Evolutionary conservation across 441 rosid species (phyloP).

Genomic region (Erodium texanum): DNA sequence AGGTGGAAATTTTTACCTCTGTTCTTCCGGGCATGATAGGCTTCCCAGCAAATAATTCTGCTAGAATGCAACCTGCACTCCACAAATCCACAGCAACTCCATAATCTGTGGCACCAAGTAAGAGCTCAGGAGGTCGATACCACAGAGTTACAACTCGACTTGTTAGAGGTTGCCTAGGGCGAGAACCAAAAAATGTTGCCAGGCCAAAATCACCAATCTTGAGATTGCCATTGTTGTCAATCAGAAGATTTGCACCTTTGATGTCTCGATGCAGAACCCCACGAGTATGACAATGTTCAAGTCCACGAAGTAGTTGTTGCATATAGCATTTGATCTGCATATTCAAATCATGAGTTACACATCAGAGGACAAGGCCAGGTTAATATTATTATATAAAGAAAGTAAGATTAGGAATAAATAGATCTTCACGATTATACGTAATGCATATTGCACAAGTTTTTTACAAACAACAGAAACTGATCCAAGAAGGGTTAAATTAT

Average conservation of each 20-base stretch:
- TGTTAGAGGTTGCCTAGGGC: slow-evolving; percentile 65
- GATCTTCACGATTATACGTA: background rate
- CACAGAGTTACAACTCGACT: slow-evolving; percentile 96
- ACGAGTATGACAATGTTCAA: slow-evolving; percentile 85
- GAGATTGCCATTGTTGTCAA: slow-evolving; percentile 76
- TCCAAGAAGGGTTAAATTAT: background rate
- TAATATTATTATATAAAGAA: background rate
- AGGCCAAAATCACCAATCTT: slow-evolving; percentile 96
- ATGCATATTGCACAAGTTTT: background rate
- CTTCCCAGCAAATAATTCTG: slow-evolving; percentile 91
- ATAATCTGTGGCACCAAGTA: slow-evolving; percentile 72
- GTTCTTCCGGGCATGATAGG: slow-evolving; percentile 99
- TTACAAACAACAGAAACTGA: background rate
- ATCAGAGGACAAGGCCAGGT: background rate
- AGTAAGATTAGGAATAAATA: background rate
- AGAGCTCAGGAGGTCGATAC: slow-evolving; percentile 37
- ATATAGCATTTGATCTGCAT: slow-evolving; percentile 85
- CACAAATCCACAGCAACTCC: slow-evolving; percentile 89
- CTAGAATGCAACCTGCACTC: slow-evolving; percentile 95
- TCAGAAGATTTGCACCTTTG: slow-evolving; percentile 86
- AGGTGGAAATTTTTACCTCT: slow-evolving; percentile 42
- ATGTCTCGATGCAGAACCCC: slow-evolving; percentile 90
- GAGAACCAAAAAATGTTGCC: slow-evolving; percentile 75
- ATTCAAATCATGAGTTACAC: background rate
- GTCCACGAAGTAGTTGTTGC: slow-evolving; percentile 74